Evolutionary conservation across 1,139 yeast genomes (phyloP), one percentile per base, ranked within the genome.

Genomic region (Geotrichum siamense): DNA sequence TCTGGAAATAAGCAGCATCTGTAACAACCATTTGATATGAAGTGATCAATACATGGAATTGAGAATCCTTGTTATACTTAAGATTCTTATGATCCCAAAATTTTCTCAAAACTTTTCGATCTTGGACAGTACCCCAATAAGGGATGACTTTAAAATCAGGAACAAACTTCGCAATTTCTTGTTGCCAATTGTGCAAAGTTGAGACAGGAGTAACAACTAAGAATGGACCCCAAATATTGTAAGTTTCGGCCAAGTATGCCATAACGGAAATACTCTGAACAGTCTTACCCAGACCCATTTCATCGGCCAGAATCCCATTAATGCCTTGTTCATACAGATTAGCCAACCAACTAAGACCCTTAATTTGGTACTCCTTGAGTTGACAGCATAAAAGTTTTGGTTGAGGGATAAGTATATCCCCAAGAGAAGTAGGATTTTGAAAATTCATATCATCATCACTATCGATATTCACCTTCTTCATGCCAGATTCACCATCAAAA

Each of bases 221-320:
- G 58, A 80, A 93, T 2, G 99, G 99, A 22, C 99, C 99, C 98
- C 98, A 93, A 48, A 93, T 91, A 60, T 86, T 82, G 62, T 91
- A 95, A 13, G 85, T 80, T 64, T 91, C 98, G 1, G 98, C 98
- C 51, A 91, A 70, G 62, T 91, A 93, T 0, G 97, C 89, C 65
- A 91, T 75, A 16, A 93, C 97, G 1, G 96, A 86, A 41, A 91
- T 91, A 59, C 94, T 82, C 67, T 91, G 98, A 15, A 91, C 98
- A 0, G 99, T 91, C 62, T 91, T 91, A 60, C 98, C 98, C 51
- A 91, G 74, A 51, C 98, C 98, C 98, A 91, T 91, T 67, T 91
- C 98, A 68, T 91, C 98, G 6, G 98, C 98, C 48, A 91, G 72
- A 52, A 91, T 91, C 65, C 98, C 98, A 62, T 91, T 91, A 61